phyloP scores from a whole-genome alignment of 1,284 basidiomycete species.

The Stereum hirsutum region DNA sequence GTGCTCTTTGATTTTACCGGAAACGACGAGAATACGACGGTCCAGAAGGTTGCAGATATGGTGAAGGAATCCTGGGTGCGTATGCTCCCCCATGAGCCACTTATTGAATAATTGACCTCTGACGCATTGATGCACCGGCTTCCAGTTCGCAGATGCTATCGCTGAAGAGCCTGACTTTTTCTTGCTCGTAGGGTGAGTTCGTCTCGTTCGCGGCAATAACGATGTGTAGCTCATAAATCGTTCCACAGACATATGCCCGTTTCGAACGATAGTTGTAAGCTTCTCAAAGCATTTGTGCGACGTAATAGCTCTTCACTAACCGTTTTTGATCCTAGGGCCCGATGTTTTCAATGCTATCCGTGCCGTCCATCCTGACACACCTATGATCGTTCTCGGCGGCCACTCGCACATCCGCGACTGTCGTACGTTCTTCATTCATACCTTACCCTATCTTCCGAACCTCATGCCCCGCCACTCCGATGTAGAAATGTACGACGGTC shows the following conservation, averaged over 20 bases:
- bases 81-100: background rate
- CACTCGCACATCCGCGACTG: constrained; percentile 79
- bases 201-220: background rate
- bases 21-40: constrained; percentile 58
- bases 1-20: constrained; percentile 72
- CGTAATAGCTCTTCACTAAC: no score
- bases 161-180: constrained; percentile 77
- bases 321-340: no score
- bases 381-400: constrained; percentile 76
- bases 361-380: constrained; percentile 59
- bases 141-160: constrained; percentile 70
- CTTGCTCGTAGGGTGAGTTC: constrained; percentile 52
- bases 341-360: constrained; percentile 69
- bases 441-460: background rate
- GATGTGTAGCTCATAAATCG: background rate
- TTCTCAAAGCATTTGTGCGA: no score
- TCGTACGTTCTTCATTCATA: constrained; percentile 25
- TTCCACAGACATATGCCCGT: constrained; percentile 61
- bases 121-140: background rate
- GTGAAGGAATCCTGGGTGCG: constrained; percentile 65
- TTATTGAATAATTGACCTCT: background rate
- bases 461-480: background rate
- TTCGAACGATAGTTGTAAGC: constrained; percentile 47
- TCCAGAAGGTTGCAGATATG: constrained; percentile 67
- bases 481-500: constrained; percentile 46